phyloP scores from a whole-genome alignment of 371 early-diverging fungal species.

The Lichtheimia corymbifera region DNA sequence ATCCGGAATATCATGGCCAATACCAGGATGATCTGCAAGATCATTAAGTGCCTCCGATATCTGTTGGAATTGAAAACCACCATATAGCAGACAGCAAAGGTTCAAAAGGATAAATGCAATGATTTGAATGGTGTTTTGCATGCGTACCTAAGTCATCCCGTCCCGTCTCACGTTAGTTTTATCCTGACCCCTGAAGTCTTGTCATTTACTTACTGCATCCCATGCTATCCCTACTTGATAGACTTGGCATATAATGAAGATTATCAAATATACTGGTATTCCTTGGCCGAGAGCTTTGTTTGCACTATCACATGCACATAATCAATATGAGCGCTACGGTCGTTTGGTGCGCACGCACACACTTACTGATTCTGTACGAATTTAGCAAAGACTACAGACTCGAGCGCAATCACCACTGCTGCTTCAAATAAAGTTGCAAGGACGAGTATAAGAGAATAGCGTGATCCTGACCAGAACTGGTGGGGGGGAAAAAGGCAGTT shows the following conservation, averaged over 20 bases:
- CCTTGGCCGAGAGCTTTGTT: constrained; percentile 29
- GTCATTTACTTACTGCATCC: constrained; percentile 68
- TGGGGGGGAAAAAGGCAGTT: not conserved
- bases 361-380: constrained; percentile 37
- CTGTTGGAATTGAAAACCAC: constrained; percentile 68
- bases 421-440: constrained; percentile 59
- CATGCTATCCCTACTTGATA: constrained; percentile 71
- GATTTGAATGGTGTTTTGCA: constrained; percentile 86
- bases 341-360: constrained; percentile 3
- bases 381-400: constrained; percentile 60
- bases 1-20: constrained; percentile 9
- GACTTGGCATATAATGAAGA: constrained; percentile 74
- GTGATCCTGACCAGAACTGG: constrained; percentile 42
- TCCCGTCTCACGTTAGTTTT: too few relatives aligned
- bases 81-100: constrained; percentile 73
- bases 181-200: not conserved
- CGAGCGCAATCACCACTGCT: constrained; percentile 64
- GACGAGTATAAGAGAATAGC: constrained; percentile 46
- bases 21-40: not conserved
- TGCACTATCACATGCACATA: constrained; percentile 17
- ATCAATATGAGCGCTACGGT: not conserved
- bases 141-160: constrained; percentile 54
- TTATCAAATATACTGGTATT: constrained; percentile 74
- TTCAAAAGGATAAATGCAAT: constrained; percentile 83
- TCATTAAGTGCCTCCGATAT: constrained; percentile 35